Evolutionary conservation across 2,329 filamentous ascomycete species (phyloP).

Genomic region (Aspergillus brasiliensis): DNA sequence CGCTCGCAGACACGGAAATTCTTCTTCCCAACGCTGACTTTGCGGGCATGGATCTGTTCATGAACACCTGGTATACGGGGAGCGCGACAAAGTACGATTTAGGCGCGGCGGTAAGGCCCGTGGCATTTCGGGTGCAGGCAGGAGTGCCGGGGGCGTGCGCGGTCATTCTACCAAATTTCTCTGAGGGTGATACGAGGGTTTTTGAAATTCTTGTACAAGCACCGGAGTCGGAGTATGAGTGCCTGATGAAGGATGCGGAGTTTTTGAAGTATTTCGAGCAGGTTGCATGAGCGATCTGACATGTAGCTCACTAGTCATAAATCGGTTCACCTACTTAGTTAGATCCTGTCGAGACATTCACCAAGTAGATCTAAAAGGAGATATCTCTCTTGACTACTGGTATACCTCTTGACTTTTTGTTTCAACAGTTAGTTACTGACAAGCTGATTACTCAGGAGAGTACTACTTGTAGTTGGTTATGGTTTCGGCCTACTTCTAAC

Average conservation of each 20-base stretch:
- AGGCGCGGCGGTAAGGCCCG: slow-evolving; percentile 17
- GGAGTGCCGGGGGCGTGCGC: slow-evolving; percentile 15
- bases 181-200: slow-evolving; percentile 2
- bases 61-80: slow-evolving; percentile 28
- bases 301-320: too few relatives aligned
- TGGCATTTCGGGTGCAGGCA: slow-evolving; percentile 18
- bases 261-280: slow-evolving; percentile 25
- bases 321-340: too few relatives aligned
- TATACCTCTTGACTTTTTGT: too few relatives aligned
- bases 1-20: slow-evolving; percentile 18
- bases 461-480: too few relatives aligned
- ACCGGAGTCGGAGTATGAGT: slow-evolving; percentile 15
- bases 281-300: slow-evolving; percentile 11
- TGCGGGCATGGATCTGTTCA: slow-evolving; percentile 24
- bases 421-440: too few relatives aligned
- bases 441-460: too few relatives aligned
- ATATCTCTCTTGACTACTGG: too few relatives aligned
- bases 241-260: slow-evolving; percentile 16
- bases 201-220: slow-evolving; percentile 26
- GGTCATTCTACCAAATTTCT: slow-evolving; percentile 23
- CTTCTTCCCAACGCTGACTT: slow-evolving; percentile 21
- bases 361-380: too few relatives aligned
- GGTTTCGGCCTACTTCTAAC: too few relatives aligned
- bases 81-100: slow-evolving; percentile 24
- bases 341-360: too few relatives aligned